Base-by-base conservation (phyloP, 805 yeast genomes). In the Hanseniaspora pseudoguilliermondii region DNA sequence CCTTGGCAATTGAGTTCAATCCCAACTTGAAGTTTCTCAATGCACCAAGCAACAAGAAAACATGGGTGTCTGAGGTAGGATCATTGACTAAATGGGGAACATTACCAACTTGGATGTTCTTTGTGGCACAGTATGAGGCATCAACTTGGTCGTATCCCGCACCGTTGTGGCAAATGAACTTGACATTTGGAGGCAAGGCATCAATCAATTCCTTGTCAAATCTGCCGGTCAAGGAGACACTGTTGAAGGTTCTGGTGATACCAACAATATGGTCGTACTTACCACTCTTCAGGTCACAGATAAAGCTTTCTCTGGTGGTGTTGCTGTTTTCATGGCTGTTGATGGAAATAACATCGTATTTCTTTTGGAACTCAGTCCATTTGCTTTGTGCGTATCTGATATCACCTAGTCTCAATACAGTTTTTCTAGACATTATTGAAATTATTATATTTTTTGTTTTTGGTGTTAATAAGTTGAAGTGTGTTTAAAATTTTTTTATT, bases 101-200 rank as follows among this genome's bases (percentile, higher is more conserved):
- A 66, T 84, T 81, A 49, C 86, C 75, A n/a, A 84, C 74, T 66
- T 82, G 87, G 59, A 84, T 78, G 29, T 75, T 73, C 41, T 74
- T 71, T 23, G 70, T 72, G 3, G 75, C 71, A 59, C 82, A 75
- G 20, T 79, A 76, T 25, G 70, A 71, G 3, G 78, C 75, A 60
- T 83, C 86, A 46, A 83, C 72, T 67, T 83, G 88, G 64, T 84
- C 91, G 66, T 84, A 83, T 5, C 86, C 90, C 0, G 91, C 91
- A 57, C 90, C 90, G 58, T 75, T 70, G 65, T 83, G 87, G 59
- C 79, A 71, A 15, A 84, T 69, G 15, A 78, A 70, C 57, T 73
- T 72, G 7, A 84, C 73, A 0, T 80, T 65, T 1, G 67, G 56
- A 4, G 91, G 91, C 55, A 84, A 71, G 29, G 74, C 73, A 10